Base-by-base conservation (phyloP, 306 rosid genomes). In the Ziziphus jujuba region DNA sequence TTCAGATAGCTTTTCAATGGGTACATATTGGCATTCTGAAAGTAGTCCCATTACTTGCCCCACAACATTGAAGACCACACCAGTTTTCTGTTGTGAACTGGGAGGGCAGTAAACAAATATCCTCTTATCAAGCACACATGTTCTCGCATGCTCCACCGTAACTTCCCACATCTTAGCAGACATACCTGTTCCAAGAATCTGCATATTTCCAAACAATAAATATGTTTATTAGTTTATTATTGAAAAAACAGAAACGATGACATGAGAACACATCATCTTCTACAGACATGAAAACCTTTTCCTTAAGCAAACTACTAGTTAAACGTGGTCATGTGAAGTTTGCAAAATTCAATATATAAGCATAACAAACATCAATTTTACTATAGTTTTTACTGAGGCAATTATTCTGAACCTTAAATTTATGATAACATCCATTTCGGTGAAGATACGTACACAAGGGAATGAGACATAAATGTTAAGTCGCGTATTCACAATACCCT, bases 101-200 rank as follows among this genome's bases (percentile, higher is more conserved):
- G 79, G 63, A 69, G 88, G 82, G 70, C 67, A 67, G 77, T 89
- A 81, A 59, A 90, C 28, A 47, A 56, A 71, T 66, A 81, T 74
- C 68, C 70, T 73, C 49, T 70, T 61, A 67, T 88, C 97, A 28
- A 86, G 80, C 60, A 76, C 67, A 55, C 99, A 93, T 62, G 89
- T 93, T 72, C 90, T 84, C 52, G 99, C 97, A 84, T 93, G 99
- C 76, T 93, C 97, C 70, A 88, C 82, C 2, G 96, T 90, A 70
- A 85, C 83, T 71, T 95, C 99, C 97, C 99, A 95, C 97, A 95
- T 95, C 87, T 95, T 95, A 57, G 99, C 82, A 34, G 99, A 90
- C 99, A 95, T 95, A 61, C 99, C 99, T 10, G 96, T 81, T 63
- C 99, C 97, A 56, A 90, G 85, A 80, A 90, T 87, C 99, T 95